Evolutionary conservation across 2,329 filamentous ascomycete species (phyloP), one percentile per base, ranked within the genome.

Genomic region (Phoma herbarum): DNA sequence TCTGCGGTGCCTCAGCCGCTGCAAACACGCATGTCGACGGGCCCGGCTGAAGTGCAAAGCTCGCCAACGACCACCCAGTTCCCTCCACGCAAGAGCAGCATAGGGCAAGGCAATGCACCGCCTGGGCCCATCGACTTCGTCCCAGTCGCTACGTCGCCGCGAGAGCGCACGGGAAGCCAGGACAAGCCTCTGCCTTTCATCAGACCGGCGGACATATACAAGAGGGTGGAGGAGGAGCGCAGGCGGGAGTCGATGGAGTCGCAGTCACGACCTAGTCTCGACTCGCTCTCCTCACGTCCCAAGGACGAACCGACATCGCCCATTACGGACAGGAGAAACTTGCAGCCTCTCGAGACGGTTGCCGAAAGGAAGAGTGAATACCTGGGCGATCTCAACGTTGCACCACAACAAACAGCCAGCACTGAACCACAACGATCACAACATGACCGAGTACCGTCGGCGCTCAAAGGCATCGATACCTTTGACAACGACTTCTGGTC

Each of bases 161-260:
- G 70, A 29, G 65, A 69, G 28, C 70, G 67, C 28, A 63, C 73
- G 2, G 65, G 67, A 45, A 69, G 64, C 57, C 77, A 77, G 25
- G 72, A 79, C 48, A 88, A 88, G 65, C 74, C 85, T 1, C 77
- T 86, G 20, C 84, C 88, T 0, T 88, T 94, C 64, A 83, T 92
- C 55, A 84, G 90, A 35, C 90, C 92, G 1, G 85, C 89, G 12
- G 91, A 96, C 65, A 89, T 93, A 41, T 93, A 94, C 74, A 89
- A 85, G 69, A 86, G 89, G 6, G 82, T 89, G 74, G 86, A 86
- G 51, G 88, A 91, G 64, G 89, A 91, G 63, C 83, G 82, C 52
- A 81, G 85, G 61, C 83, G 79, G 64, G 83, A 85, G 64, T 86
- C 85, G 1, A 75, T 85, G 56, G 88, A 89, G 2, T 85, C 84